phyloP scores from a whole-genome alignment of 139 green algal species.

The Chlamydomonas urium region DNA sequence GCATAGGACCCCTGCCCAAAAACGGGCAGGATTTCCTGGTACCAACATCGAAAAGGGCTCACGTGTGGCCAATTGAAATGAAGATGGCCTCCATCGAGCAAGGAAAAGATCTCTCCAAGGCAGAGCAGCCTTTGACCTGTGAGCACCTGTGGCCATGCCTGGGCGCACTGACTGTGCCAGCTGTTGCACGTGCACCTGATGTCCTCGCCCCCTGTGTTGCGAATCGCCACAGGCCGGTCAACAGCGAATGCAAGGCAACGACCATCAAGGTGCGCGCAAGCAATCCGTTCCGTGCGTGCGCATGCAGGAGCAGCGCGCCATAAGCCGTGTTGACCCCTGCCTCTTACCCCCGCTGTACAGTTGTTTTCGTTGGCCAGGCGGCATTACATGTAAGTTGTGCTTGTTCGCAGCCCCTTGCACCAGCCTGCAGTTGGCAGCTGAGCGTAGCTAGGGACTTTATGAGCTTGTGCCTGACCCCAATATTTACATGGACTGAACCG shows the following conservation, averaged over 20 bases:
- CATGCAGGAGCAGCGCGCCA: not conserved
- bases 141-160: too few species aligned
- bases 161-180: too few species aligned
- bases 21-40: too few species aligned
- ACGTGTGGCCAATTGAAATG: too few species aligned
- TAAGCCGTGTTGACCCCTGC: not conserved
- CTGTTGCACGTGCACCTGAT: too few species aligned
- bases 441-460: not conserved
- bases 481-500: not conserved
- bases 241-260: constrained; percentile 9
- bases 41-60: too few species aligned
- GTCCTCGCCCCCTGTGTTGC: too few species aligned
- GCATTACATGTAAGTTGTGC: too few species aligned
- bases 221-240: not conserved
- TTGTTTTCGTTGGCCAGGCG: not conserved
- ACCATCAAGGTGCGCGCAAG: constrained; percentile 18
- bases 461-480: not conserved
- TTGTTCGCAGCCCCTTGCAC: not conserved
- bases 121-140: too few species aligned
- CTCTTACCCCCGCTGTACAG: not conserved
- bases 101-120: too few species aligned
- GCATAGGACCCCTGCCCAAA: too few species aligned
- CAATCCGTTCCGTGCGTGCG: not conserved
- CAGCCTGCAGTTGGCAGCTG: not conserved
- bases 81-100: too few species aligned